phyloP scores from a whole-genome alignment of 371 early-diverging fungal genomes.

The Haplosporangium sp. region DNA sequence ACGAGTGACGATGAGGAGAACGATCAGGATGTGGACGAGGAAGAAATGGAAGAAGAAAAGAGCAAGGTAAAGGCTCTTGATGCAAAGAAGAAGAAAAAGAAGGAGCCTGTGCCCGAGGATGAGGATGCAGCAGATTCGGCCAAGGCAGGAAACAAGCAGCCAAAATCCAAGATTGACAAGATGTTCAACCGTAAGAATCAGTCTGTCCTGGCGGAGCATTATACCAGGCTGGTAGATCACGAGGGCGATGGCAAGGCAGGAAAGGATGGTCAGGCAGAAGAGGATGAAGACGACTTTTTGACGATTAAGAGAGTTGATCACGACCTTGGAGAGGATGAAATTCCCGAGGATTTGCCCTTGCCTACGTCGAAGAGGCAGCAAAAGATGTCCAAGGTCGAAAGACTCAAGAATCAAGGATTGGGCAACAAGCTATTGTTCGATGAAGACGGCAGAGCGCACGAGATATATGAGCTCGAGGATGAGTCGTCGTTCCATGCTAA shows the following conservation, averaged over 20 bases:
- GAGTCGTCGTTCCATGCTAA: conserved; percentile 82
- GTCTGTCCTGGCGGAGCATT: conserved; percentile 91
- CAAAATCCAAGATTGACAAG: conserved; percentile 86
- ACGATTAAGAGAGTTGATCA: conserved; percentile 84
- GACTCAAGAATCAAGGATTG: conserved; percentile 76
- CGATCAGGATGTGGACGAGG: conserved; percentile 48
- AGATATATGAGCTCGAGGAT: conserved; percentile 80
- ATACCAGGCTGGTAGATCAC: conserved; percentile 80
- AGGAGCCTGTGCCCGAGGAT: conserved; percentile 52
- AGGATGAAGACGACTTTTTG: conserved; percentile 81
- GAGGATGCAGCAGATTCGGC: conserved; percentile 22
- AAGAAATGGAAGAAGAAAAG: conserved; percentile 53
- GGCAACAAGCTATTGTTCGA: conserved; percentile 88
- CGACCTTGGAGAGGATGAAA: conserved; percentile 60
- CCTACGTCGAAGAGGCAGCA: conserved; percentile 43
- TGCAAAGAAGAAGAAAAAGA: conserved; percentile 55
- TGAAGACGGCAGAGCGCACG: conserved; percentile 89
- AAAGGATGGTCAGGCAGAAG: conserved; percentile 33
- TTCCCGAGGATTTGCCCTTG: conserved; percentile 23
- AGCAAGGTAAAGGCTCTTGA: conserved; percentile 49
- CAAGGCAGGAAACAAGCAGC: conserved; percentile 44
- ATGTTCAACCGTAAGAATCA: conserved; percentile 94
- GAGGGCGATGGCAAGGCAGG: conserved; percentile 58
- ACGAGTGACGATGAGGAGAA: conserved; percentile 50
- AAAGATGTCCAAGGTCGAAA: conserved; percentile 80